Evolutionary conservation across 2,329 filamentous ascomycete species (phyloP).

Genomic region (Coniella lustricola): DNA sequence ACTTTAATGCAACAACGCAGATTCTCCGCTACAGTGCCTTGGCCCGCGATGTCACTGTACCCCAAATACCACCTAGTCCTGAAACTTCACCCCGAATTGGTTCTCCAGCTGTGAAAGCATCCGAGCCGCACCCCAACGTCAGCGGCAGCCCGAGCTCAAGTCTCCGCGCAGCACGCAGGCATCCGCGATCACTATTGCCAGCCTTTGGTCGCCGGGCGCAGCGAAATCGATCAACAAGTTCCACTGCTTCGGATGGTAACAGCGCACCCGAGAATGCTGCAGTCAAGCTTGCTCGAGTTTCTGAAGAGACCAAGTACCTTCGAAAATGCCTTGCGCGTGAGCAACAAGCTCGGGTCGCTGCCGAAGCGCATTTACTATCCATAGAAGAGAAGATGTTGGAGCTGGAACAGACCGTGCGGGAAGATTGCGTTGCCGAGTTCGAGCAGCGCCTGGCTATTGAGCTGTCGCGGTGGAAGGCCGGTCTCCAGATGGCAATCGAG

Average conservation of each 20-base stretch:
- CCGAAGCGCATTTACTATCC: slow-evolving; percentile 65
- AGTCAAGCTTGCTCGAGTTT: slow-evolving; percentile 72
- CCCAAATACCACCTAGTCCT: slow-evolving; percentile 76
- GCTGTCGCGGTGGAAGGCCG: slow-evolving; percentile 72
- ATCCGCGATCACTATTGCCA: slow-evolving; percentile 33
- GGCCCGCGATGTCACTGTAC: slow-evolving; percentile 86
- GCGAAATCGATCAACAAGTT: slow-evolving; percentile 22
- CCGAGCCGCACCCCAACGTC: slow-evolving; percentile 7
- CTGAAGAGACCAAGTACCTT: slow-evolving; percentile 69
- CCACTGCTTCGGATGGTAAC: slow-evolving; percentile 41
- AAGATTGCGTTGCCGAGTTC: slow-evolving; percentile 84
- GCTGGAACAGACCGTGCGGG: slow-evolving; percentile 76
- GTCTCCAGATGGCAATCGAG: slow-evolving; percentile 71
- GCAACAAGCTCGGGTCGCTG: slow-evolving; percentile 59
- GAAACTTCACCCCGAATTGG: slow-evolving; percentile 53
- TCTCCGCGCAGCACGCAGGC: slow-evolving; percentile 24
- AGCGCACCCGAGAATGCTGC: slow-evolving; percentile 78
- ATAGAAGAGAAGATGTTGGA: slow-evolving; percentile 60
- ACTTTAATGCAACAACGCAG: slow-evolving; percentile 95
- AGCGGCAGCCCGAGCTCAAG: slow-evolving; percentile 21
- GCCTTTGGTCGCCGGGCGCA: slow-evolving; percentile 27
- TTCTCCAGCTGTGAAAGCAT: slow-evolving; percentile 26
- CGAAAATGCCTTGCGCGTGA: slow-evolving; percentile 64
- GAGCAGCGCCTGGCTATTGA: slow-evolving; percentile 70
- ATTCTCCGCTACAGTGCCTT: slow-evolving; percentile 92